These are phyloP conservation scores for Mastigamoeba balamuthi DNA, from an alignment of 78 protist species.

Conservation along the genomic window DNA sequence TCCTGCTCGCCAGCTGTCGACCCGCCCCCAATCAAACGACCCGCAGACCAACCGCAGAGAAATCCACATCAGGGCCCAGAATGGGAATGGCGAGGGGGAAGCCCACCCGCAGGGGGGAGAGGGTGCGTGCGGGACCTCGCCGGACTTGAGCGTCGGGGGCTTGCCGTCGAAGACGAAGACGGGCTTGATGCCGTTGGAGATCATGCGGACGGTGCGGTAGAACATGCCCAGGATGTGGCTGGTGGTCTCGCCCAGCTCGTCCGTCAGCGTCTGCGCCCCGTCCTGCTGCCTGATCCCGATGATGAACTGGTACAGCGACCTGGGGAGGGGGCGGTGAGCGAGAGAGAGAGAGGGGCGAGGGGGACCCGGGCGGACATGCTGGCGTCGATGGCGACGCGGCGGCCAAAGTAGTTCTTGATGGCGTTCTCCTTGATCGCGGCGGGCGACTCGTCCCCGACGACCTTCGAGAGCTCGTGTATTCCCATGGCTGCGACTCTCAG, in stretches of 20 bases:
- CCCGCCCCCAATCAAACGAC: no score
- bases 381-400: conserved; percentile 93
- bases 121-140: conserved; percentile 38
- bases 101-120: not conserved
- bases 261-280: conserved; percentile 36
- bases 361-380: conserved; percentile 64
- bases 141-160: conserved; percentile 89
- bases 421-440: conserved; percentile 41
- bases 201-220: conserved; percentile 89
- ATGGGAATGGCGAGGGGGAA: not conserved
- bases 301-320: conserved; percentile 92
- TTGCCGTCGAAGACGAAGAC: conserved; percentile 97
- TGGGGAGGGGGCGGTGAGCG: no score
- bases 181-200: conserved; percentile 92
- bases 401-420: conserved; percentile 72
- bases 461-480: conserved; percentile 73
- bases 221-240: conserved; percentile 91
- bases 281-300: conserved; percentile 48
- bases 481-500: no score
- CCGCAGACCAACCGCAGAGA: not conserved
- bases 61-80: not conserved
- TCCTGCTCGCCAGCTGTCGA: conserved; percentile 73
- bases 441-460: conserved; percentile 78
- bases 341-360: no score
- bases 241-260: conserved; percentile 84